These are phyloP conservation scores for Jacaranda mimosifolia DNA, from an alignment of 257 asterid species.

Conservation along the genomic window DNA sequence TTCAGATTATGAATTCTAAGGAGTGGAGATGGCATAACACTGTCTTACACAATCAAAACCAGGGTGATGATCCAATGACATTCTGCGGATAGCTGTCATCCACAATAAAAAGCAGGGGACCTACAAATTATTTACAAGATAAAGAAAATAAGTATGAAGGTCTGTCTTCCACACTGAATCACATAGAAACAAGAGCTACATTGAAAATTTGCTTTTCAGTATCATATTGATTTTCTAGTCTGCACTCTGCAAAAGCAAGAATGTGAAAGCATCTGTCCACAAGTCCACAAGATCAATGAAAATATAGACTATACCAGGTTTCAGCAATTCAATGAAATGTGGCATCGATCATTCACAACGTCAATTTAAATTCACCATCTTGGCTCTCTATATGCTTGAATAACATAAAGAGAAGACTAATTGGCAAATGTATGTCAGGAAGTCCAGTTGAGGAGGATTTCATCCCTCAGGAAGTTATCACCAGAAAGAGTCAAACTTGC, in stretches of 20 bases:
- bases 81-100: slow-evolving; percentile 75
- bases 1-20: slow-evolving; percentile 9
- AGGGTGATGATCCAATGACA: slow-evolving; percentile 88
- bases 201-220: neutral
- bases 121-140: slow-evolving; percentile 55
- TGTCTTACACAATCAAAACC: slow-evolving; percentile 93
- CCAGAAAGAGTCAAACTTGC: too few relatives aligned
- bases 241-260: neutral
- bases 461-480: neutral
- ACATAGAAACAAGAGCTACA: slow-evolving; percentile 7
- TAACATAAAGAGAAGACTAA: neutral
- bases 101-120: slow-evolving; percentile 82
- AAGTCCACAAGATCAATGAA: slow-evolving; percentile 1
- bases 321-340: neutral
- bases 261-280: neutral
- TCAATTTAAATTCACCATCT: neutral
- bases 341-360: neutral
- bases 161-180: slow-evolving; percentile 15
- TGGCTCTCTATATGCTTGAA: neutral
- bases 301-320: neutral
- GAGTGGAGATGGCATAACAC: neutral
- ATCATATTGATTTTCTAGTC: neutral
- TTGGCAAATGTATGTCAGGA: too few relatives aligned
- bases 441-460: too few relatives aligned
- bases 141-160: slow-evolving; percentile 19